phyloP scores from a whole-genome alignment of 768 basidiomycete species.

The Phylloporus arenicola region DNA sequence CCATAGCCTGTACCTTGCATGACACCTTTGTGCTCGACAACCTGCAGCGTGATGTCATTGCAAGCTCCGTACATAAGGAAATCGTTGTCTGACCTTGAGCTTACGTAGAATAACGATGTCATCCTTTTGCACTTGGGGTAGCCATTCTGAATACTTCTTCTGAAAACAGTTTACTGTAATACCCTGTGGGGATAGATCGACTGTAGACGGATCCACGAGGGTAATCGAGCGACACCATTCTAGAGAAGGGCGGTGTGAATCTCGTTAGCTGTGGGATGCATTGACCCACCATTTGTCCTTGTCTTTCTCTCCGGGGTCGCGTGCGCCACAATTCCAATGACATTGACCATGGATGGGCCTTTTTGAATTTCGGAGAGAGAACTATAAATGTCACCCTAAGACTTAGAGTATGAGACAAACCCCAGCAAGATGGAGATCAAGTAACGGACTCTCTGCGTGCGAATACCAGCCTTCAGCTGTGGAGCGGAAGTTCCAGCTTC shows the following conservation, averaged over 20 bases:
- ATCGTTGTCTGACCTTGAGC: slow-evolving; percentile 39
- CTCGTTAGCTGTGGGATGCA: not conserved
- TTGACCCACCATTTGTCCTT: slow-evolving; percentile 24
- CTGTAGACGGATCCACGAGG: slow-evolving; percentile 50
- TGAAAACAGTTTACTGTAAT: slow-evolving; percentile 49
- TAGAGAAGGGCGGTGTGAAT: slow-evolving; percentile 19
- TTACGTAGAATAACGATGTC: slow-evolving; percentile 48
- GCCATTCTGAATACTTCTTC: slow-evolving; percentile 40
- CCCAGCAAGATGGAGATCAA: not conserved
- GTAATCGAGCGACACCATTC: slow-evolving; percentile 43
- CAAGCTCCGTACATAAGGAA: not conserved
- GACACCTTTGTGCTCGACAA: slow-evolving; percentile 26
- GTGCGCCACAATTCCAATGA: slow-evolving; percentile 30
- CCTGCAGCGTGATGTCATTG: slow-evolving; percentile 22
- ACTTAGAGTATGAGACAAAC: slow-evolving; percentile 1
- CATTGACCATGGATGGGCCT: slow-evolving; percentile 18
- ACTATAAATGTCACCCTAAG: slow-evolving; percentile 25
- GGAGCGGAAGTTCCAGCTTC: not conserved
- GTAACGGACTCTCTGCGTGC: slow-evolving; percentile 26
- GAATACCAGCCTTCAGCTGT: slow-evolving; percentile 18
- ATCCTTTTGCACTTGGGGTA: slow-evolving; percentile 45
- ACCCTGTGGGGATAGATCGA: slow-evolving; percentile 18
- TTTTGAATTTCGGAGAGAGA: slow-evolving; percentile 12
- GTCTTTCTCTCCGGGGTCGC: slow-evolving; percentile 14
- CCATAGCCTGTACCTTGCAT: slow-evolving; percentile 41